Conservation (phyloP, 495 filamentous ascomycete species). For the Annulohypoxylon nitens region DNA sequence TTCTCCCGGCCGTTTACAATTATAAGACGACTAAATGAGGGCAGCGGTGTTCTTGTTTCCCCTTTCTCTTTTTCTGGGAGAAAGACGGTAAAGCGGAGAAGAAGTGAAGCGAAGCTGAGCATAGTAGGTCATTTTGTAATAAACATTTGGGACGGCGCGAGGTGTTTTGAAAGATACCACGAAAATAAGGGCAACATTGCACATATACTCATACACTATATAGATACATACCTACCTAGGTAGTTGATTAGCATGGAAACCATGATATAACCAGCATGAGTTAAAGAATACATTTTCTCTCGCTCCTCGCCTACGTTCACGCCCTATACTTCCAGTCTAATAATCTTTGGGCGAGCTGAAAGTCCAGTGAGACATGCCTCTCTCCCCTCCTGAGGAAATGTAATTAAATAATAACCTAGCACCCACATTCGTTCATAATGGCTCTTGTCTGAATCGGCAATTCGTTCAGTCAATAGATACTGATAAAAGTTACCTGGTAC, state of each 20-base stretch:
- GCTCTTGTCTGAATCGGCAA: no score
- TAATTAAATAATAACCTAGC: no score
- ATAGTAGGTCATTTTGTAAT: constrained; percentile 44
- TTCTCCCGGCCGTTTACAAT: constrained; percentile 39
- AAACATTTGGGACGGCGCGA: constrained; percentile 34
- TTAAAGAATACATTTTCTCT: constrained; percentile 36
- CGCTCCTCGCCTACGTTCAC: background rate
- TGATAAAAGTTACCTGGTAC: no score
- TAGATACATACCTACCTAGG: constrained; percentile 6
- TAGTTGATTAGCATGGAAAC: constrained; percentile 28
- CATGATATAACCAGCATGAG: constrained; percentile 44
- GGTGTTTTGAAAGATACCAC: constrained; percentile 39
- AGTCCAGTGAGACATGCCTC: background rate
- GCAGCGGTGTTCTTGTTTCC: background rate
- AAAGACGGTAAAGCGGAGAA: background rate
- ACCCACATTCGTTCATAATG: no score
- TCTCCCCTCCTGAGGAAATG: no score
- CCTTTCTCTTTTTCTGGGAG: constrained; percentile 24
- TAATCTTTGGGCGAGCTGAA: background rate
- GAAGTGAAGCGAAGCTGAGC: background rate
- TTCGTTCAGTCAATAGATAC: no score
- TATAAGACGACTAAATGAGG: constrained; percentile 26
- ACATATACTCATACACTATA: constrained; percentile 18
- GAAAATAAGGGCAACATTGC: constrained; percentile 35
- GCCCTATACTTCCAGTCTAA: no score